Conservation (phyloP, 1,139 yeast genomes). For the Protomyces lactucae-debilis region DNA sequence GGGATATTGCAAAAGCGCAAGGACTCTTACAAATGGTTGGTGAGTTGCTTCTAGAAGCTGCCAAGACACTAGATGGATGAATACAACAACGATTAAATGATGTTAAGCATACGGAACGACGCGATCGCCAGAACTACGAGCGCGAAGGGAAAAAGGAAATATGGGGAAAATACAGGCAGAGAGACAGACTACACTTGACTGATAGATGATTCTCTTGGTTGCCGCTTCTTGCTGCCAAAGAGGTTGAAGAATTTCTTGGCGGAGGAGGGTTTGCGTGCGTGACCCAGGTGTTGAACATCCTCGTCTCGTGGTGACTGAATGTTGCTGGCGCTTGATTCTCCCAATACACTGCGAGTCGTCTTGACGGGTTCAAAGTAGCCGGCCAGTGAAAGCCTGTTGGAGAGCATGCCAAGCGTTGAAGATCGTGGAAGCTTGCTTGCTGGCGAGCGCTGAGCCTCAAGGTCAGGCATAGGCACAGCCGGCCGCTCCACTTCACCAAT, state of each 20-base stretch:
- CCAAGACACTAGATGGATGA: conserved; percentile 32
- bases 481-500: neutral
- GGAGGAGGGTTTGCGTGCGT: neutral
- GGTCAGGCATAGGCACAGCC: neutral
- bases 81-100: neutral
- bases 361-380: neutral
- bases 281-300: neutral
- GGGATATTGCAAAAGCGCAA: conserved; percentile 56
- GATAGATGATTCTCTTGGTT: neutral
- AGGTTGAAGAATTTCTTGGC: neutral
- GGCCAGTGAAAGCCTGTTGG: neutral
- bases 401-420: neutral
- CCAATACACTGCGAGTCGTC: neutral
- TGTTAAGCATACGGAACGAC: neutral
- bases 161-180: neutral
- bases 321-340: neutral
- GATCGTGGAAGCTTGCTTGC: neutral
- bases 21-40: conserved; percentile 51
- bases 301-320: neutral
- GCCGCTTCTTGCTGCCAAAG: neutral
- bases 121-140: neutral
- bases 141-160: neutral
- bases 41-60: conserved; percentile 39
- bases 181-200: neutral
- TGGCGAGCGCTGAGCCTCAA: neutral